Evolutionary conservation across 306 rosid species (phyloP).

Genomic region (Lablab purpureus): DNA sequence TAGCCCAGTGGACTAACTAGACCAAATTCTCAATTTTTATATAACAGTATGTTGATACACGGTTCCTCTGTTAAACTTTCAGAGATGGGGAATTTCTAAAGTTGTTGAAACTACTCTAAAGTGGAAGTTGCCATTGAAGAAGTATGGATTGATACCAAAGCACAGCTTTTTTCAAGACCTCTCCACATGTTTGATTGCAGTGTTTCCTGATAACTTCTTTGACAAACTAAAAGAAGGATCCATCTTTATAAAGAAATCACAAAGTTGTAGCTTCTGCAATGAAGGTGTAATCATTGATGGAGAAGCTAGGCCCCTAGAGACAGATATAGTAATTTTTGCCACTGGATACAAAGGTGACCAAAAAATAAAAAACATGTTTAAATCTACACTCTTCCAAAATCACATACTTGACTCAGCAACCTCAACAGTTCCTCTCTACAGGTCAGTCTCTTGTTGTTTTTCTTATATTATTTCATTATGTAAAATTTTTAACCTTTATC

Average conservation of each 20-base stretch:
- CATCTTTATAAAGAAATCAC: slow-evolving; percentile 53
- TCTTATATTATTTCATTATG: neutral
- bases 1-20: no score
- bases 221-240: slow-evolving; percentile 60
- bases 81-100: slow-evolving; percentile 61
- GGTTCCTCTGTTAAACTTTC: slow-evolving; percentile 14
- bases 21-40: no score
- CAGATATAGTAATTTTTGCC: slow-evolving; percentile 64
- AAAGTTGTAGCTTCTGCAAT: slow-evolving; percentile 52
- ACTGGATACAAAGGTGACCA: slow-evolving; percentile 63
- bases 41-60: neutral
- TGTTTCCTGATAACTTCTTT: slow-evolving; percentile 53
- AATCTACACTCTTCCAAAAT: slow-evolving; percentile 51
- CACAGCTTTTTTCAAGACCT: slow-evolving; percentile 53
- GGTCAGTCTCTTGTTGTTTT: slow-evolving; percentile 34
- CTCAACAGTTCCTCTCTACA: slow-evolving; percentile 53
- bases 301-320: slow-evolving; percentile 46
- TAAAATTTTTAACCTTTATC: neutral
- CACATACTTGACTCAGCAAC: slow-evolving; percentile 31
- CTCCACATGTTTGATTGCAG: slow-evolving; percentile 45
- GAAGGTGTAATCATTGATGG: slow-evolving; percentile 56
- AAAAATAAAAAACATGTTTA: slow-evolving; percentile 56
- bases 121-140: slow-evolving; percentile 59
- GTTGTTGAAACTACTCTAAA: slow-evolving; percentile 49
- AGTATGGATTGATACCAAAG: slow-evolving; percentile 55